phyloP scores from a whole-genome alignment of 345 rosid genomes.

The Eucalyptus brandiana region DNA sequence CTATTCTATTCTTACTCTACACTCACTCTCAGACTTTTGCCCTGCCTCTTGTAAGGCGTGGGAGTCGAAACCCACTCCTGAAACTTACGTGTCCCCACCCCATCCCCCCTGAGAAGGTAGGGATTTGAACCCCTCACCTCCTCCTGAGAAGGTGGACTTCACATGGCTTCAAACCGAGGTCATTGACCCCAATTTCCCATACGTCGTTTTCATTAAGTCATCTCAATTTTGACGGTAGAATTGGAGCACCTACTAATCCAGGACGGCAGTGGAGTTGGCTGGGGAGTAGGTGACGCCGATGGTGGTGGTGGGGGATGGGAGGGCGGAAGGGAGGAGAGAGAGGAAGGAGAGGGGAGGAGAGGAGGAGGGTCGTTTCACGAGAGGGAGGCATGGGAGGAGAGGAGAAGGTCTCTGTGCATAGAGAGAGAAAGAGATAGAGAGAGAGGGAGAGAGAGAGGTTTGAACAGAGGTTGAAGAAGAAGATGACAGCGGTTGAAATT shows the following conservation, averaged over 20 bases:
- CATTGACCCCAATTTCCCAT: too few relatives aligned
- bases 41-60: too few relatives aligned
- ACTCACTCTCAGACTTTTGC: too few relatives aligned
- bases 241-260: background rate
- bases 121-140: too few relatives aligned
- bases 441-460: background rate
- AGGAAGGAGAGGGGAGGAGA: background rate
- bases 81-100: too few relatives aligned
- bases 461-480: background rate
- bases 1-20: too few relatives aligned
- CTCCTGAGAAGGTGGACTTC: too few relatives aligned
- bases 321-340: conserved; percentile 1
- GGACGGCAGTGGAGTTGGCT: background rate
- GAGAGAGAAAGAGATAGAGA: background rate
- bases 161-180: too few relatives aligned
- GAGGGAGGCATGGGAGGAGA: background rate
- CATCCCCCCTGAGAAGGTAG: too few relatives aligned
- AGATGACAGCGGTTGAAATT: background rate
- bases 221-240: too few relatives aligned
- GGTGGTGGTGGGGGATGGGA: background rate
- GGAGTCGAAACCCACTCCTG: too few relatives aligned
- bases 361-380: background rate
- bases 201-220: too few relatives aligned
- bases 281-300: conserved; percentile 8
- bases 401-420: background rate